These are phyloP conservation scores for Apophysomyces ossiformis DNA, from an alignment of 371 early-diverging fungal species.

Conservation along the genomic window DNA sequence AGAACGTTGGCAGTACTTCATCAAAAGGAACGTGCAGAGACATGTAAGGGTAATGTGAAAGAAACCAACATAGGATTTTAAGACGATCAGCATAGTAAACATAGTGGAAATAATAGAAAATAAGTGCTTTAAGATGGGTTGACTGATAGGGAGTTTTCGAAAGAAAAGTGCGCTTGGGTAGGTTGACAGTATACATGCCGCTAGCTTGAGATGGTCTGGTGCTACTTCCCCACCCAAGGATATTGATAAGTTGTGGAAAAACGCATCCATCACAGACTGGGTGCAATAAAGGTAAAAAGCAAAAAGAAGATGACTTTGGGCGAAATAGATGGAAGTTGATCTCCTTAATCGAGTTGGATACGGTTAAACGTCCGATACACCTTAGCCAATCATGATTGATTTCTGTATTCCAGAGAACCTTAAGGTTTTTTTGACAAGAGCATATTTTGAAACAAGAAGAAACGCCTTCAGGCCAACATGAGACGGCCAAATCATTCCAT, in stretches of 20 bases:
- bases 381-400: too few species aligned
- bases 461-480: too few species aligned
- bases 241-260: slow-evolving; percentile 17
- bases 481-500: too few species aligned
- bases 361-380: too few species aligned
- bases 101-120: slow-evolving; percentile 69
- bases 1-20: slow-evolving; percentile 42
- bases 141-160: slow-evolving; percentile 49
- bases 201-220: slow-evolving; percentile 52
- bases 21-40: slow-evolving; percentile 58
- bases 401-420: too few species aligned
- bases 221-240: slow-evolving; percentile 30
- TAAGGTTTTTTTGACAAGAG: too few species aligned
- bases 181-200: slow-evolving; percentile 47
- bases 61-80: slow-evolving; percentile 59
- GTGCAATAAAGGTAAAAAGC: background rate
- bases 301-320: background rate
- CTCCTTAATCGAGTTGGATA: too few species aligned
- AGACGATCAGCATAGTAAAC: slow-evolving; percentile 59
- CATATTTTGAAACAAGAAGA: too few species aligned
- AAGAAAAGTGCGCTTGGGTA: slow-evolving; percentile 59
- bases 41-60: slow-evolving; percentile 60
- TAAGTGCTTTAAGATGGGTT: slow-evolving; percentile 60
- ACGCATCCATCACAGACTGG: slow-evolving; percentile 18
- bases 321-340: background rate